These are phyloP conservation scores for Datisca glomerata DNA, from an alignment of 306 rosid genomes.

Conservation along the genomic window DNA sequence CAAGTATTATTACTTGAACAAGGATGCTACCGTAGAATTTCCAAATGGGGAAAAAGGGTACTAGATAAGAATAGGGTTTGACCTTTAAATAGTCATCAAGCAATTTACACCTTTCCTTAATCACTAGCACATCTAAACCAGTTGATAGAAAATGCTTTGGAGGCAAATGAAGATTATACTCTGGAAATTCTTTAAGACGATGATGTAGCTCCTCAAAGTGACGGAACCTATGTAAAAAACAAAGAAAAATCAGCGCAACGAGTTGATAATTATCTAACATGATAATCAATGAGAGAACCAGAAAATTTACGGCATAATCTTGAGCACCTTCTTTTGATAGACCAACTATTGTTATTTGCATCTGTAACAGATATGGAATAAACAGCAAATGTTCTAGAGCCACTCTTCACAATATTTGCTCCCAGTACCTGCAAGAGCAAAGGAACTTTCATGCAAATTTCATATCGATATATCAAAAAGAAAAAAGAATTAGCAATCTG, in stretches of 20 bases:
- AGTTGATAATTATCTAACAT: conserved; percentile 2
- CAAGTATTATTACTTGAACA: too few relatives aligned
- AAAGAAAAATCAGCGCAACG: conserved; percentile 3
- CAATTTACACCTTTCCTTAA: conserved; percentile 76
- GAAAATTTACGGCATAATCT: conserved; percentile 15
- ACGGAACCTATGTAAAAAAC: conserved; percentile 54
- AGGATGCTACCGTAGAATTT: too few relatives aligned
- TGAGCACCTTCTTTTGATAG: conserved; percentile 86
- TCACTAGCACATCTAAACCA: conserved; percentile 77
- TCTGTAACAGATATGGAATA: conserved; percentile 87
- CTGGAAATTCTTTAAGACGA: conserved; percentile 80
- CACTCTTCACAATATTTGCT: conserved; percentile 95
- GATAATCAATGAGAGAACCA: conserved; percentile 3
- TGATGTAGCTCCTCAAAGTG: conserved; percentile 99
- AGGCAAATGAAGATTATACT: conserved; percentile 89
- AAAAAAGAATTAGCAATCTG: too few relatives aligned
- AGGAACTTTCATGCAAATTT: conserved; percentile 18
- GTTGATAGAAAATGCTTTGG: conserved; percentile 95
- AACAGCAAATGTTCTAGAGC: conserved; percentile 86
- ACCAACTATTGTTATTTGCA: conserved; percentile 86
- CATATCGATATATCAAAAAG: conserved; percentile 8
- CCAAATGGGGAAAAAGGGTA: too few relatives aligned
- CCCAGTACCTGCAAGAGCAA: conserved; percentile 74
- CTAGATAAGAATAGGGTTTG: too few relatives aligned
- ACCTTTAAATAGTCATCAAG: conserved; percentile 91